Conservation (phyloP, 768 basidiomycete species). For the Leccinum olivaceopallidum region DNA sequence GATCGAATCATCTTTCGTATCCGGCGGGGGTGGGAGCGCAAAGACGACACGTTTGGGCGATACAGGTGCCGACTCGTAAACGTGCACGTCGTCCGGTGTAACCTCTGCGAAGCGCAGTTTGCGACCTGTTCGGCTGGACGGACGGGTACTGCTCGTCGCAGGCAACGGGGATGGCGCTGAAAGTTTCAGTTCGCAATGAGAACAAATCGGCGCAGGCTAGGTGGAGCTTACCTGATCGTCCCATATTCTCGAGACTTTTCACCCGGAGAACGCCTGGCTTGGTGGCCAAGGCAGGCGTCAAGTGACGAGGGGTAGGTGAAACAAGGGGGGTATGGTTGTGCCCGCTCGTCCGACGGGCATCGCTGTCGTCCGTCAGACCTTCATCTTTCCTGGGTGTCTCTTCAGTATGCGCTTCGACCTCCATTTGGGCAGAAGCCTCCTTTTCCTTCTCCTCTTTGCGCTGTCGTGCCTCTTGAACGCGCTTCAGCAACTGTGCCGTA, state of each 20-base stretch:
- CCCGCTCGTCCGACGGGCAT: neutral
- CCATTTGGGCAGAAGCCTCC: neutral
- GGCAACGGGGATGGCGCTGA: slow-evolving; percentile 45
- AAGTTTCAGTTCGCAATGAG: neutral
- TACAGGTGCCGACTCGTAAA: slow-evolving; percentile 79
- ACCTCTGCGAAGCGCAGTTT: slow-evolving; percentile 77
- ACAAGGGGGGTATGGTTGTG: neutral
- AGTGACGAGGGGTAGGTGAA: slow-evolving; percentile 15
- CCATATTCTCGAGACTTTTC: slow-evolving; percentile 32
- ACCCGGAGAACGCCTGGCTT: slow-evolving; percentile 30
- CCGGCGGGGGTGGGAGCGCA: slow-evolving; percentile 50
- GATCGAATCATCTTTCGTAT: slow-evolving; percentile 27
- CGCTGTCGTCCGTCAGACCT: no score
- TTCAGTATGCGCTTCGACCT: neutral
- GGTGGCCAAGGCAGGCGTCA: slow-evolving; percentile 12
- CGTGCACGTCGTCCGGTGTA: slow-evolving; percentile 70
- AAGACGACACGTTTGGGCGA: slow-evolving; percentile 63
- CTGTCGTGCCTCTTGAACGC: slow-evolving; percentile 23
- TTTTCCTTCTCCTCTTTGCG: slow-evolving; percentile 14
- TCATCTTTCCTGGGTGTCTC: neutral
- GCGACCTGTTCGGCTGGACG: slow-evolving; percentile 53
- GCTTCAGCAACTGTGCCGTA: slow-evolving; percentile 58
- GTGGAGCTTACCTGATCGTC: slow-evolving; percentile 18
- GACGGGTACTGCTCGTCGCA: slow-evolving; percentile 53
- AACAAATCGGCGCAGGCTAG: neutral